These are phyloP conservation scores for Senecio squalidus DNA, from an alignment of 140 eudicot genomes.

Conservation along the genomic window DNA sequence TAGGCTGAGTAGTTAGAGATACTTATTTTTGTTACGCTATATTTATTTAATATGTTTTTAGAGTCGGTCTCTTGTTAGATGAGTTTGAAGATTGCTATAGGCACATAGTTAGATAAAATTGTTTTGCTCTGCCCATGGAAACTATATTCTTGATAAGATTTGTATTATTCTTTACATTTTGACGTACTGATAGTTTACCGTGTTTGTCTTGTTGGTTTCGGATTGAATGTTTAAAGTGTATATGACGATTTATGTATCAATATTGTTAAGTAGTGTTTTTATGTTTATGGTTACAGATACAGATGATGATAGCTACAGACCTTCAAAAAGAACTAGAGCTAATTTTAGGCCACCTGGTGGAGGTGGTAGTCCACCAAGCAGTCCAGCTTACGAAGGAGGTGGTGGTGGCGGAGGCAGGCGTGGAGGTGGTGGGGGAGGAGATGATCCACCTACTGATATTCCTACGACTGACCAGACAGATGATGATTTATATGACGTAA, in stretches of 20 bases:
- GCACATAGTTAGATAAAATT: too few relatives aligned
- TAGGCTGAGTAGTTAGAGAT: too few relatives aligned
- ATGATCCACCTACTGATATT: constrained; percentile 64
- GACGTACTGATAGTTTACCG: background rate
- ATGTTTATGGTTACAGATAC: constrained; percentile 53
- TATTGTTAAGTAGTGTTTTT: constrained; percentile 13
- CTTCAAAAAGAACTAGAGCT: constrained; percentile 80
- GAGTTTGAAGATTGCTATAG: too few relatives aligned
- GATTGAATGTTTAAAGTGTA: background rate
- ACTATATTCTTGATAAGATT: background rate
- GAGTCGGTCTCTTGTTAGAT: too few relatives aligned
- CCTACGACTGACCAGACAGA: constrained; percentile 90
- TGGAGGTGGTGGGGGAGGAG: background rate
- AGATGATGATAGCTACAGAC: constrained; percentile 79
- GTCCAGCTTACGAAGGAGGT: constrained; percentile 2
- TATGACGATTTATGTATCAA: too few relatives aligned
- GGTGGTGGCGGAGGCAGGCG: background rate
- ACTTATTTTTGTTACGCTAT: background rate
- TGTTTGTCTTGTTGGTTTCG: background rate
- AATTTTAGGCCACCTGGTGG: constrained; percentile 24
- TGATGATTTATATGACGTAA: constrained; percentile 67
- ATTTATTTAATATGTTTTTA: too few relatives aligned
- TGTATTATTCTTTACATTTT: background rate
- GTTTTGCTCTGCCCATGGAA: background rate
- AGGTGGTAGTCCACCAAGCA: background rate